phyloP scores from a whole-genome alignment of 1,139 yeast genomes.

The Taphrina flavorubra region DNA sequence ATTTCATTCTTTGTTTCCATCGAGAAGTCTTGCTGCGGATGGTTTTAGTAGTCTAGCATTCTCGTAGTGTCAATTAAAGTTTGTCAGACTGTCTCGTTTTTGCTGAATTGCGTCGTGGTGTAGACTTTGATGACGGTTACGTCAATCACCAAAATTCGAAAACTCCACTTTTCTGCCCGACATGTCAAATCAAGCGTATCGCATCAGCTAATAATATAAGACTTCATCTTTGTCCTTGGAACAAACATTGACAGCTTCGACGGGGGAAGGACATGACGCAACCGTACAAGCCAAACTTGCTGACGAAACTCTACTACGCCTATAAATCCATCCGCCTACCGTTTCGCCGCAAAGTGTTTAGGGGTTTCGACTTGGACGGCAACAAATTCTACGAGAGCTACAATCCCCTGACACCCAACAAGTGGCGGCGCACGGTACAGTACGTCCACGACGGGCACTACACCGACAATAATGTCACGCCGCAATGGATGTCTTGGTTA shows the following conservation, averaged over 20 bases:
- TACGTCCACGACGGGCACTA: slow-evolving; percentile 37
- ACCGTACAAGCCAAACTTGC: slow-evolving; percentile 24
- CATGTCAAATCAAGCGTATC: not conserved
- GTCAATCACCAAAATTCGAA: not conserved
- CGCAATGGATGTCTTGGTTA: slow-evolving; percentile 40
- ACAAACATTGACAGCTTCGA: too few relatives aligned
- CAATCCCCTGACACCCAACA: slow-evolving; percentile 33
- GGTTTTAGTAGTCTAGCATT: too few relatives aligned
- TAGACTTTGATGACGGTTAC: not conserved
- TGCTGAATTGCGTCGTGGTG: not conserved
- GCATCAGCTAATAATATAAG: too few relatives aligned
- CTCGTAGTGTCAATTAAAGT: too few relatives aligned
- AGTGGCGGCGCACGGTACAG: slow-evolving; percentile 35
- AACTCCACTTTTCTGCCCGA: not conserved
- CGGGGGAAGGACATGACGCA: slow-evolving; percentile 10
- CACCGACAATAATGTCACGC: slow-evolving; percentile 39
- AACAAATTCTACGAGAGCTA: slow-evolving; percentile 35
- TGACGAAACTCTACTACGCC: slow-evolving; percentile 23
- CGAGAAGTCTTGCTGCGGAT: slow-evolving; percentile 26
- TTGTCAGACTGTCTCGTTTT: not conserved
- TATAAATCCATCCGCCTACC: slow-evolving; percentile 30
- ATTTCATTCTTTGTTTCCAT: not conserved
- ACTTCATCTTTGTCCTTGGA: too few relatives aligned
- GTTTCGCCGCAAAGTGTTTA: slow-evolving; percentile 26
- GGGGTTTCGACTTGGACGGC: slow-evolving; percentile 40